Evolutionary conservation across 1,139 yeast species (phyloP).

Genomic region (Pichia sp.): DNA sequence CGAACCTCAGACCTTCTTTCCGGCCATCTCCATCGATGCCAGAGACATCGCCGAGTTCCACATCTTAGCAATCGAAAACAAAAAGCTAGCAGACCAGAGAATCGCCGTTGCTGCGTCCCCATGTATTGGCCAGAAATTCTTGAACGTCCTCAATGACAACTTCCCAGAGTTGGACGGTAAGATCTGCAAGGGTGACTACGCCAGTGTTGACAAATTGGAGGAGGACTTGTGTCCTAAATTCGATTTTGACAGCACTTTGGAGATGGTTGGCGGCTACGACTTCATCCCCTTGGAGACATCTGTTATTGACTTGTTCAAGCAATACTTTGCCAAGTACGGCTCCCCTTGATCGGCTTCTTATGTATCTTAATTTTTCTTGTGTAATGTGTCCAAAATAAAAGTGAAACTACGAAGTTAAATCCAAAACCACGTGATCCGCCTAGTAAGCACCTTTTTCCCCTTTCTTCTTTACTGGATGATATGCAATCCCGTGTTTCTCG

Average conservation of each 20-base stretch:
- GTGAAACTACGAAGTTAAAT: too few species aligned
- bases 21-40: not conserved
- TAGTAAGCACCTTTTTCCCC: too few species aligned
- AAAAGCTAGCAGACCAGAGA: constrained; percentile 36
- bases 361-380: too few species aligned
- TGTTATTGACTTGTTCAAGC: not conserved
- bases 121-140: constrained; percentile 36
- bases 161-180: constrained; percentile 40
- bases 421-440: too few species aligned
- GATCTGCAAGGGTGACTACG: constrained; percentile 37
- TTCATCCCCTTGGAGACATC: not conserved
- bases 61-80: constrained; percentile 35
- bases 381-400: too few species aligned
- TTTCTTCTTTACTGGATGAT: too few species aligned
- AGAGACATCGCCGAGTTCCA: constrained; percentile 43
- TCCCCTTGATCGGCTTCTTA: too few species aligned
- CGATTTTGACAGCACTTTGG: not conserved
- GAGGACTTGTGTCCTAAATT: not conserved
- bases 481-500: too few species aligned
- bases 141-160: constrained; percentile 35
- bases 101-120: constrained; percentile 37
- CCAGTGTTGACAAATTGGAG: constrained; percentile 9
- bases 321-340: not conserved
- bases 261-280: not conserved
- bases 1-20: not conserved